Evolutionary conservation across 2,329 filamentous ascomycete species (phyloP).

Genomic region (Fusarium sp.): DNA sequence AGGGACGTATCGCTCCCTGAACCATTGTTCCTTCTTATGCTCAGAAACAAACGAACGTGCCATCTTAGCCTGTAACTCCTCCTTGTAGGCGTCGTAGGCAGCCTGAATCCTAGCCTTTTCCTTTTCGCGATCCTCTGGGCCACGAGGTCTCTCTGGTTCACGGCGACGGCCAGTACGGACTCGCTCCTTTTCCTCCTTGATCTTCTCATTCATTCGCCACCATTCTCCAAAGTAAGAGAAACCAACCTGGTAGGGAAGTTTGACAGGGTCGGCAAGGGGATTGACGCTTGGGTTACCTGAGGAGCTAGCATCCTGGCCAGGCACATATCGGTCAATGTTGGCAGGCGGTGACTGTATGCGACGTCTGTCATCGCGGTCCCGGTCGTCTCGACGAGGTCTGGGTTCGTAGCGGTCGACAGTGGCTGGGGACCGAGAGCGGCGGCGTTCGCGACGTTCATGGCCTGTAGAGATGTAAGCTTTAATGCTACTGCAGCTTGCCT

Average conservation of each 20-base stretch:
- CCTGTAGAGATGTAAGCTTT: conserved; percentile 51
- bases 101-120: conserved; percentile 82
- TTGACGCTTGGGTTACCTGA: conserved; percentile 61
- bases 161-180: conserved; percentile 75
- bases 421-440: conserved; percentile 76
- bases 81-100: conserved; percentile 74
- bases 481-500: not conserved
- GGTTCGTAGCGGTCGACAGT: conserved; percentile 83
- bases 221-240: conserved; percentile 89
- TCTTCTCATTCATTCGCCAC: conserved; percentile 85
- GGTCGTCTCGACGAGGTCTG: conserved; percentile 74
- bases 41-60: conserved; percentile 89
- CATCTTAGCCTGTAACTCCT: conserved; percentile 79
- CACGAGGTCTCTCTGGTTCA: conserved; percentile 71
- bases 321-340: conserved; percentile 87
- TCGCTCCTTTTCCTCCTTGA: conserved; percentile 84
- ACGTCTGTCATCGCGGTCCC: conserved; percentile 70
- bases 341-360: conserved; percentile 71
- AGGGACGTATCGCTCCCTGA: conserved; percentile 91
- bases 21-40: conserved; percentile 98
- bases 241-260: conserved; percentile 81
- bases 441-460: conserved; percentile 68
- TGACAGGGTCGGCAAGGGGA: conserved; percentile 76
- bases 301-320: conserved; percentile 71
- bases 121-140: conserved; percentile 79